phyloP scores from a whole-genome alignment of 768 basidiomycete genomes.

The Inosperma sp. region DNA sequence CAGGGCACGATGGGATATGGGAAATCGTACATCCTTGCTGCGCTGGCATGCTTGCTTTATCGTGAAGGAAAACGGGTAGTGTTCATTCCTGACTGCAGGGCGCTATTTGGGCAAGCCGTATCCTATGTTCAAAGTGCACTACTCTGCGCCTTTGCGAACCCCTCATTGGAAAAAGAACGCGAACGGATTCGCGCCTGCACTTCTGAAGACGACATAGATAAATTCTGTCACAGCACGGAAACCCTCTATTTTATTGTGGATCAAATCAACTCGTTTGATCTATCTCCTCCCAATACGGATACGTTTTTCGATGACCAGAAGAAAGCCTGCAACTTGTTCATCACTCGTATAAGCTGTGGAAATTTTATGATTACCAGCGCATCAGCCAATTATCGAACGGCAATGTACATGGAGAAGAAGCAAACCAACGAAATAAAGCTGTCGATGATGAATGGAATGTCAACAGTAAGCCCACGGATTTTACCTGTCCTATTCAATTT shows the following conservation, averaged over 20 bases:
- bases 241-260: background rate
- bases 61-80: background rate
- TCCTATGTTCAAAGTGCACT: background rate
- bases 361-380: background rate
- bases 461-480: background rate
- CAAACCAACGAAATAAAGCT: background rate
- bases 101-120: background rate
- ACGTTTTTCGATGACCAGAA: background rate
- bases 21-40: slow-evolving; percentile 1
- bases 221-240: background rate
- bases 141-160: slow-evolving; percentile 1
- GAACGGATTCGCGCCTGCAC: background rate
- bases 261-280: background rate
- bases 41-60: background rate
- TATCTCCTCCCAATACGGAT: background rate
- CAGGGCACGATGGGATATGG: background rate
- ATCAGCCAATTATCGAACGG: background rate
- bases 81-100: background rate
- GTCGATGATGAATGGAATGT: background rate
- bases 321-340: background rate
- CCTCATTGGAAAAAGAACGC: background rate
- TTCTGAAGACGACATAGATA: background rate
- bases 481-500: background rate
- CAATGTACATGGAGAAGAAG: background rate
- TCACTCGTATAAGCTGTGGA: background rate